Evolutionary conservation across 257 asterid genomes (phyloP), one percentile per base, ranked within the genome.

Genomic region (Orobanche coerulescens): DNA sequence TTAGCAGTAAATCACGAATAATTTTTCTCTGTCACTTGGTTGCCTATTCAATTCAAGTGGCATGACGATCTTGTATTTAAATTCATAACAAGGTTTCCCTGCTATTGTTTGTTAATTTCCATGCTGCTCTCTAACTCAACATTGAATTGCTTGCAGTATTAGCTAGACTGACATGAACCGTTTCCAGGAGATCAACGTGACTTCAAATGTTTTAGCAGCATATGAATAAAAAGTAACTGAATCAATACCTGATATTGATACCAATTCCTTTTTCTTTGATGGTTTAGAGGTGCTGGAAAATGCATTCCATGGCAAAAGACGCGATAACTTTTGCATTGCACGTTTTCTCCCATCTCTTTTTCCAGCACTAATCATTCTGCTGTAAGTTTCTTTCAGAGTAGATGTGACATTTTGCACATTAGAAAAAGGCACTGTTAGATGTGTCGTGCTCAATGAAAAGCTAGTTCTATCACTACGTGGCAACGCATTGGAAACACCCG

Each of bases 221-320:
- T 9, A 71, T 23, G 51, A 63, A 51, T 24, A 16, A 24, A 54
- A 9, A 37, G 6, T 37, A 18, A 63, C 43, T 33, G 31, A 43
- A 66, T 34, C 9, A 11, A 63, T 71, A 78, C 83, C 83, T 68
- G 80, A 74, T 33, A 61, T 0, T 1, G 76, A 64, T 23, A 34
- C 47, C 19, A 8, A 4, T 8, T 40, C 67, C 54, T 6, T 53
- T 71, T 42, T 70, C 62, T 64, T 67, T 26, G 62, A 65, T 67
- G 44, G 7, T 46, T 61, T 78, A 50, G 46, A 51, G 4, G 34
- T 64, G 53, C 53, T 75, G 56, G 72, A 34, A 30, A 36, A 48
- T 18, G 70, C 47, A 36, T 76, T 64, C 70, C 70, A 15, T 34
- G 80, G 71, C 75, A 73, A 74, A 46, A 74, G 56, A 66, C 51